Conservation (phyloP, 176 grass and related monocot genomes). For the Oryza nivara region DNA sequence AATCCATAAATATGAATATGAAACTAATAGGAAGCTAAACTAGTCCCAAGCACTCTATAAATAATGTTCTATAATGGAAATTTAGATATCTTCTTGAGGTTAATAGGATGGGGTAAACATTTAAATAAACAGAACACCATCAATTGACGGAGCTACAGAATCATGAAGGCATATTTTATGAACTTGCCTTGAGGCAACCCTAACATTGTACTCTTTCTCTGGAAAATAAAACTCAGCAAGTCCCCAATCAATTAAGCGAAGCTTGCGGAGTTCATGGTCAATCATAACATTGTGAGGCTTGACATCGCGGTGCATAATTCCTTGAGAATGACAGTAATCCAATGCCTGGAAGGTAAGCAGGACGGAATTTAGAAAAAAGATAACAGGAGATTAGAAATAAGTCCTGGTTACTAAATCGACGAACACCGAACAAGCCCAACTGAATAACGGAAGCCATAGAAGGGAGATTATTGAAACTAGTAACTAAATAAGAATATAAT, state of each 20-base stretch:
- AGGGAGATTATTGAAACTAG: not conserved
- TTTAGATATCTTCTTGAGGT: conserved; percentile 4
- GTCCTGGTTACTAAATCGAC: conserved; percentile 16
- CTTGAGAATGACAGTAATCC: conserved; percentile 82
- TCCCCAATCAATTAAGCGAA: conserved; percentile 79
- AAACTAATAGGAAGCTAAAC: conserved; percentile 14
- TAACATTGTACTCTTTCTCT: conserved; percentile 73
- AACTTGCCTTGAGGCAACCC: conserved; percentile 80
- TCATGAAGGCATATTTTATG: not conserved
- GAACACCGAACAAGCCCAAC: not conserved
- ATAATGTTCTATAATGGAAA: conserved; percentile 5
- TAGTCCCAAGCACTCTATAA: not conserved
- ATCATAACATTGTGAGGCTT: conserved; percentile 88
- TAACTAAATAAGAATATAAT: not conserved
- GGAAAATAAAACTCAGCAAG: conserved; percentile 85
- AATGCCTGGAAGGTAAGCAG: conserved; percentile 58
- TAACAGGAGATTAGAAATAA: conserved; percentile 8
- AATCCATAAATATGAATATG: conserved; percentile 10
- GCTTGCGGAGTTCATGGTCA: conserved; percentile 76
- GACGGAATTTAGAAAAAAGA: conserved; percentile 3
- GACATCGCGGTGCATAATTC: conserved; percentile 88
- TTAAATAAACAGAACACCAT: not conserved
- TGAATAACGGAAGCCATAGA: not conserved
- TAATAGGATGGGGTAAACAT: not conserved
- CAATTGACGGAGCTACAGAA: conserved; percentile 13